Percentiles rank a stretch among this genome's conserved stretches.
Evolutionary conservation across 2,329 filamentous ascomycete species (phyloP).

Genomic region (Fusarium sp.): DNA sequence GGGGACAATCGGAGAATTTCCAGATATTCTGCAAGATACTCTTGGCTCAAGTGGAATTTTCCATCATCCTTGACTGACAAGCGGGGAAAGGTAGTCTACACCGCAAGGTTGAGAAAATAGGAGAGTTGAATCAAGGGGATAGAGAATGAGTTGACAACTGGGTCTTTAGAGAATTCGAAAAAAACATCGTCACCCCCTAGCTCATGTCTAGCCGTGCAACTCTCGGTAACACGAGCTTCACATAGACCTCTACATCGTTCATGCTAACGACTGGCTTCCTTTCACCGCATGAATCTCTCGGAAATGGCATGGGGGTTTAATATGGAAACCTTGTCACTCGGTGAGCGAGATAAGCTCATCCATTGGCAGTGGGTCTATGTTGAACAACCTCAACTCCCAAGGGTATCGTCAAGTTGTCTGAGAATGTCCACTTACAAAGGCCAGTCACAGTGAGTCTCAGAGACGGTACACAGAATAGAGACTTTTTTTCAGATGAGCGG

Average conservation of each 20-base stretch:
- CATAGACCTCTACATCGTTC: background rate
- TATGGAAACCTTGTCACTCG: conserved; percentile 3
- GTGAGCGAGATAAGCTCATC: conserved; percentile 28
- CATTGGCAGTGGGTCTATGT: conserved; percentile 12
- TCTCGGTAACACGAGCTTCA: background rate
- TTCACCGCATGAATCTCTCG: background rate
- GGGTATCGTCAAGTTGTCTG: background rate
- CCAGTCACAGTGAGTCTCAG: background rate
- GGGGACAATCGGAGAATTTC: conserved; percentile 6
- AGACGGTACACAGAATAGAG: background rate
- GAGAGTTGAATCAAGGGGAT: background rate
- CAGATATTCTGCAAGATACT: background rate
- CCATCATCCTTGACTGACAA: background rate
- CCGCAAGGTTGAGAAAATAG: background rate
- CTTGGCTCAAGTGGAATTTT: background rate
- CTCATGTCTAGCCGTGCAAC: background rate
- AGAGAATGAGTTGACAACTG: background rate
- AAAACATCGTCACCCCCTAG: background rate
- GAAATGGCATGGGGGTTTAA: background rate
- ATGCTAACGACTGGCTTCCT: background rate
- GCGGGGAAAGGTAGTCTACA: background rate
- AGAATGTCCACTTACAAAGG: background rate
- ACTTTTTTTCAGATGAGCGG: background rate
- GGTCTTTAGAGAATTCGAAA: background rate
- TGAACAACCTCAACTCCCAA: background rate